These are phyloP conservation scores for Paramecium primaurelia DNA, from an alignment of 73 alveolate species.

Conservation along the genomic window DNA sequence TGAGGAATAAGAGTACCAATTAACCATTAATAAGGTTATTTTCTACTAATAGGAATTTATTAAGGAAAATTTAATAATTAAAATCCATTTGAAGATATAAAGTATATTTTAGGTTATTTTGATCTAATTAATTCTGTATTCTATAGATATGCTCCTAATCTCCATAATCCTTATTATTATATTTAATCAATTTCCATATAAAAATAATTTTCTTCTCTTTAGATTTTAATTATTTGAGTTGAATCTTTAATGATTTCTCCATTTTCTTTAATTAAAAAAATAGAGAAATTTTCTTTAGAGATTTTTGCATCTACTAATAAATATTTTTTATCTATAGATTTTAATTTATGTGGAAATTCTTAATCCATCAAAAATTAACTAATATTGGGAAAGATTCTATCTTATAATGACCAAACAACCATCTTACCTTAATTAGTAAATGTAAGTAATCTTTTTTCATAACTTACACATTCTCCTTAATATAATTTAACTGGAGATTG, in stretches of 20 bases:
- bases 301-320: neutral
- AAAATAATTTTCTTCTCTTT: neutral
- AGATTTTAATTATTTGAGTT: neutral
- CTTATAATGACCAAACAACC: neutral
- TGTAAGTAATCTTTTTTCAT: slow-evolving; percentile 21
- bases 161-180: slow-evolving; percentile 25
- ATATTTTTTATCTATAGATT: neutral
- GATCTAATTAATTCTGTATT: neutral
- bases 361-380: neutral
- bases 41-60: neutral
- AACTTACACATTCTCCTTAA: slow-evolving; percentile 19
- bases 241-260: neutral
- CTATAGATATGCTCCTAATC: slow-evolving; percentile 7
- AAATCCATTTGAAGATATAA: neutral
- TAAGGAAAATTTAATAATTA: neutral
- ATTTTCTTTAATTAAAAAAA: neutral
- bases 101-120: neutral
- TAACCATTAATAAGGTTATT: neutral
- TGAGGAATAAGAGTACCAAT: slow-evolving; percentile 22
- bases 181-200: neutral
- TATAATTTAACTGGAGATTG: neutral
- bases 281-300: neutral
- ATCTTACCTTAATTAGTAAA: neutral
- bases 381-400: neutral
- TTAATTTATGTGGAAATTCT: slow-evolving; percentile 1